A percentile compares a stretch with the other conserved stretches of the same genome.
phyloP scores from a whole-genome alignment of 495 filamentous ascomycete genomes.

The Niebla homalea region DNA sequence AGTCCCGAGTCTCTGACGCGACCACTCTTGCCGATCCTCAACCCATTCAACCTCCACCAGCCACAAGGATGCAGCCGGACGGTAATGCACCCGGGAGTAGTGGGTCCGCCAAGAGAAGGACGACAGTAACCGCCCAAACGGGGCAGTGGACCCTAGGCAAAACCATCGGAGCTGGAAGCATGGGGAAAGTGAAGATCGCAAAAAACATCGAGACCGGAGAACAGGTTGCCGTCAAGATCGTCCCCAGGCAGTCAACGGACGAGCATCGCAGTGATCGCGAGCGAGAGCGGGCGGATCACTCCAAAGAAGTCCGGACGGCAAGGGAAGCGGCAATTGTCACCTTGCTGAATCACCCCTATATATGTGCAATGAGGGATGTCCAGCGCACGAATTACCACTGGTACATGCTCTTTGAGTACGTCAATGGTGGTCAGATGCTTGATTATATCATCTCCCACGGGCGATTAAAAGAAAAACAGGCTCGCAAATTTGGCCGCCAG shows the following conservation, averaged over 20 bases:
- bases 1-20: constrained; percentile 41
- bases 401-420: constrained; percentile 99
- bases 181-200: constrained; percentile 90
- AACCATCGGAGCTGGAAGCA: constrained; percentile 94
- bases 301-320: constrained; percentile 93
- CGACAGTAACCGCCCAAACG: constrained; percentile 67
- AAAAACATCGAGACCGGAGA: constrained; percentile 69
- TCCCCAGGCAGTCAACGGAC: constrained; percentile 78
- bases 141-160: constrained; percentile 91
- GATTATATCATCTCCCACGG: constrained; percentile 99
- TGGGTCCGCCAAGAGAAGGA: constrained; percentile 47
- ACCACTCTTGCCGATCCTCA: constrained; percentile 31
- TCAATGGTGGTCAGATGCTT: constrained; percentile 98
- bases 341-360: constrained; percentile 87
- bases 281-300: constrained; percentile 75
- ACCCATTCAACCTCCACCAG: constrained; percentile 32
- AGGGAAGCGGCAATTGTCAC: constrained; percentile 95
- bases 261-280: constrained; percentile 71
- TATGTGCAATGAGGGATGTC: constrained; percentile 92
- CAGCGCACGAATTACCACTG: constrained; percentile 94
- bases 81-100: constrained; percentile 29
- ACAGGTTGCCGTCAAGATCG: constrained; percentile 94
- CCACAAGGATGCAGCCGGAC: constrained; percentile 20
- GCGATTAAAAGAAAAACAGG: constrained; percentile 94
- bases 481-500: constrained; percentile 92